Percentiles rank a stretch among this genome's conserved stretches.
Evolutionary conservation across 257 asterid genomes (phyloP).

Genomic region (Nyctanthes arbortristis): DNA sequence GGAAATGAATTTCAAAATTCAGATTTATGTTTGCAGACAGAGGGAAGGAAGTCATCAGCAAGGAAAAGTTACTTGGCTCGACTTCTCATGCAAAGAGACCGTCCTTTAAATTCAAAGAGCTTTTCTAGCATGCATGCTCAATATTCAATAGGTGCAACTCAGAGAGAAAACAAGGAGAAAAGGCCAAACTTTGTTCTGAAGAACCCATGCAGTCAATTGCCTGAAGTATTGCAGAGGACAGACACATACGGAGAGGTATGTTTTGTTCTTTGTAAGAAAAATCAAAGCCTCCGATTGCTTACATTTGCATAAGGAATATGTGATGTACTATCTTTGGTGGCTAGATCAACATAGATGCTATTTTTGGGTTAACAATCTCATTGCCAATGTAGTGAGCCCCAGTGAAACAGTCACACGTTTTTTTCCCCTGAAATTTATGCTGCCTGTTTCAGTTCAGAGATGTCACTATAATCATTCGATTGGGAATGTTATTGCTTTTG

Average conservation of each 20-base stretch:
- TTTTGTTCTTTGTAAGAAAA: background rate
- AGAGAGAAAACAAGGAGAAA: constrained; percentile 6
- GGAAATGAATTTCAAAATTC: background rate
- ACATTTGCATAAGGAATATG: background rate
- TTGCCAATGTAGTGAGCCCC: background rate
- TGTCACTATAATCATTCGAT: background rate
- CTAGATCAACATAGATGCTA: background rate
- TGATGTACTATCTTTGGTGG: too few species aligned
- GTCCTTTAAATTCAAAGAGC: constrained; percentile 35
- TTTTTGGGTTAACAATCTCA: background rate
- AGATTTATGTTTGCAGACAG: constrained; percentile 32
- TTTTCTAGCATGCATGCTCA: constrained; percentile 26
- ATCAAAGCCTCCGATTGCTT: background rate
- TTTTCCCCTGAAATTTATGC: background rate
- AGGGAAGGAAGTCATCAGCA: constrained; percentile 31
- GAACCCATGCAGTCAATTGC: constrained; percentile 16
- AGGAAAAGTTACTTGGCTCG: constrained; percentile 34
- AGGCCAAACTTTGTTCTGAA: constrained; percentile 13
- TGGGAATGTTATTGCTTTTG: background rate
- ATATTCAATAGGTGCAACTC: constrained; percentile 23
- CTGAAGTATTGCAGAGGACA: constrained; percentile 24
- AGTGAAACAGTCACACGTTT: background rate
- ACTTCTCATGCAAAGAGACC: constrained; percentile 32
- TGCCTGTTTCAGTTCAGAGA: background rate
- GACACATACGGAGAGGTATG: constrained; percentile 5